A percentile compares a stretch with the other conserved stretches of the same genome.
Evolutionary conservation across 768 basidiomycete genomes (phyloP).

Genomic region (Tulasnella sp.): DNA sequence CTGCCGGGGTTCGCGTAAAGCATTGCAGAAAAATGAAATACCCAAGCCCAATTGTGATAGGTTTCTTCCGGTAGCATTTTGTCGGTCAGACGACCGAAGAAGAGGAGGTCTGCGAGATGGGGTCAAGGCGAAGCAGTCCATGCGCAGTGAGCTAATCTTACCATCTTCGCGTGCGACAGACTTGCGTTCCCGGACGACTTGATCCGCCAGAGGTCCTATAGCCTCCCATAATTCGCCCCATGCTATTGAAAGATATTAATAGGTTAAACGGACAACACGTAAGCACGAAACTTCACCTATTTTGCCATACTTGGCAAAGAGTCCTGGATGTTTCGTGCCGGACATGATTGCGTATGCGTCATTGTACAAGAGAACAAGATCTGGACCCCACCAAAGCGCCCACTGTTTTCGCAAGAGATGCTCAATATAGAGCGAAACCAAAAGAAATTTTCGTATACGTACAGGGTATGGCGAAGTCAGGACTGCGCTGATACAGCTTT

Average conservation of each 20-base stretch:
- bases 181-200: constrained; percentile 31
- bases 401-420: constrained; percentile 19
- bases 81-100: constrained; percentile 33
- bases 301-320: constrained; percentile 33
- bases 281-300: constrained; percentile 2
- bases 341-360: constrained; percentile 35
- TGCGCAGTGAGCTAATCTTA: neutral
- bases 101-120: constrained; percentile 31
- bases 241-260: constrained; percentile 21
- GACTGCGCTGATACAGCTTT: constrained; percentile 29
- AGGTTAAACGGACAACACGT: neutral
- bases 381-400: constrained; percentile 34
- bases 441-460: neutral
- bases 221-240: constrained; percentile 36
- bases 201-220: constrained; percentile 32
- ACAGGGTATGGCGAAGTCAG: constrained; percentile 31
- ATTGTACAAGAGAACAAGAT: constrained; percentile 35
- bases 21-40: neutral
- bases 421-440: neutral
- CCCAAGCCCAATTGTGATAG: constrained; percentile 31
- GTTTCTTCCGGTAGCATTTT: constrained; percentile 34
- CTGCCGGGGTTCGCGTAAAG: neutral
- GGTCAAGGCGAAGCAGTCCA: neutral
- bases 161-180: constrained; percentile 33
- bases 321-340: constrained; percentile 33